Conservation (phyloP, 73 alveolate genomes). For the Halteria grandinella region DNA sequence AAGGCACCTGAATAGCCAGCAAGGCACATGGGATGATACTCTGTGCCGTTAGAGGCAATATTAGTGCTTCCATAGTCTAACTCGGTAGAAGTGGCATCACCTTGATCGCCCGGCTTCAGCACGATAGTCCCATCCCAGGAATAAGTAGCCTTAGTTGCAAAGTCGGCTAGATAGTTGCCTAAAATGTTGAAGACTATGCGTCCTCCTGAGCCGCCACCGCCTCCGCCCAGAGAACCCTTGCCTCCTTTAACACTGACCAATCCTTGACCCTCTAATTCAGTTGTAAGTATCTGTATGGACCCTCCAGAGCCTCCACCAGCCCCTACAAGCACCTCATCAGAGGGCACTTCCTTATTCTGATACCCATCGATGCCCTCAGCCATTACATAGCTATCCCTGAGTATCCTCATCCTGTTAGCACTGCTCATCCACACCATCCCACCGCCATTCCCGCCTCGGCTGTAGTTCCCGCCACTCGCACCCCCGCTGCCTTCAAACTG, state of each 20-base stretch:
- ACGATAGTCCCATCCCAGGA: no score
- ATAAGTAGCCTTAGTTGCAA: no score
- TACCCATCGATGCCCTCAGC: slow-evolving; percentile 42
- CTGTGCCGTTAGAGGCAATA: slow-evolving; percentile 41
- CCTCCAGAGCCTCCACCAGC: slow-evolving; percentile 30
- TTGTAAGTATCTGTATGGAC: not conserved
- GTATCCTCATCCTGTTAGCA: not conserved
- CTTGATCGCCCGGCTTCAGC: no score
- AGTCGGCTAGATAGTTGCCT: no score
- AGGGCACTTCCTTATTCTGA: not conserved
- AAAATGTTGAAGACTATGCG: no score
- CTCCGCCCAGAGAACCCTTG: not conserved
- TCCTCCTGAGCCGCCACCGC: slow-evolving; percentile 50
- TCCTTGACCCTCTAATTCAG: not conserved
- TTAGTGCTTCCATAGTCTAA: no score
- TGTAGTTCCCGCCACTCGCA: slow-evolving; percentile 21
- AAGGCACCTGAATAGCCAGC: slow-evolving; percentile 44
- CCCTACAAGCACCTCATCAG: no score
- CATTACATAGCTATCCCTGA: slow-evolving; percentile 1
- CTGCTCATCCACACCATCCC: slow-evolving; percentile 41
- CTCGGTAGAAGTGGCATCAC: no score
- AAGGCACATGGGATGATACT: slow-evolving; percentile 39
- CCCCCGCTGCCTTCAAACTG: slow-evolving; percentile 64
- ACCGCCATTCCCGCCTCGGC: slow-evolving; percentile 46
- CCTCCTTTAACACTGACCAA: not conserved